Evolutionary conservation across 2,329 filamentous ascomycete genomes (phyloP), one percentile per base, ranked within the genome.

Genomic region (Paramyrothecium sp.): DNA sequence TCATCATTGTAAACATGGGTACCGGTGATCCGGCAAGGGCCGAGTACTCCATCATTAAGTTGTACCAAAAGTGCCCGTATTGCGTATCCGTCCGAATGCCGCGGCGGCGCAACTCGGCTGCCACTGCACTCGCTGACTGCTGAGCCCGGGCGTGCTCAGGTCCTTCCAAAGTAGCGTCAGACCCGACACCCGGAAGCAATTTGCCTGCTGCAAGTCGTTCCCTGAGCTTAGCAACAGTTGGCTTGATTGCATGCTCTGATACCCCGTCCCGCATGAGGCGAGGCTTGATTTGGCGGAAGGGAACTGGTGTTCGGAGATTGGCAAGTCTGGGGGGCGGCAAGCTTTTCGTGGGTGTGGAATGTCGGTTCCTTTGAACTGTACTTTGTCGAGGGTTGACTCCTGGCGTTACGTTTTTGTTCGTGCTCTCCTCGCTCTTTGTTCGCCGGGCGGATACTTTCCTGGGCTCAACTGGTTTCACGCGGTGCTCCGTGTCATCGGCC

Each of bases 1-100:
- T 65, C 53, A 65, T 64, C 7, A 59, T 64, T 7, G 61, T 61
- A 33, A 68, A 66, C 16, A 68, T 58, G 10, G 63, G 66, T n/a
- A 63, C 59, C 0, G 56, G 48, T 10, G 61, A 65, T n/a, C 60
- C 61, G 4, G 54, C 56, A 22, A 61, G 50, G 10, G 30, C 54
- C 4, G 66, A 66, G 30, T 64, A 56, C 46, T 56, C 59, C 59
- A 64, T 65, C 4, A 54, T 64, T 21, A 68, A 56, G 26, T 66
- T 64, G 57, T 65, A 65, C 65, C 65, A 66, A 51, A 68, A 65
- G 51, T 62, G 66, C 44, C 41, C 54, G 52, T 60, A 60, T 46
- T 64, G 63, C 10, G 3, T 54, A 21, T 55, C 58, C 12, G 56
- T 56, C 41, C 57, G 58, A 55, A 63, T 57, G 10, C 59, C 61